Conservation (phyloP, 1,139 yeast genomes). For the Eremothecium coryli region DNA sequence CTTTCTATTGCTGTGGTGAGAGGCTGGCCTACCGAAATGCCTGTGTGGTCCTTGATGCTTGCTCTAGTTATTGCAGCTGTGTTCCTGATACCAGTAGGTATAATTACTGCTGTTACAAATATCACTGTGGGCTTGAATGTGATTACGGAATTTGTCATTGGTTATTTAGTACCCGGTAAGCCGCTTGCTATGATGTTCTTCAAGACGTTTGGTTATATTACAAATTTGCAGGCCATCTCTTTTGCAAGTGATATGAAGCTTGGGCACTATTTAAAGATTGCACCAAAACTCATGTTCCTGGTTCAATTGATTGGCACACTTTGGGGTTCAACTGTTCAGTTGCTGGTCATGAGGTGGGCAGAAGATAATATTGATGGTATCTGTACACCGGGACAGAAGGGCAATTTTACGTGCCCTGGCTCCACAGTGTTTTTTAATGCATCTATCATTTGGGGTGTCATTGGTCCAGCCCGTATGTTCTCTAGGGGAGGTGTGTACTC, state of each 20-base stretch:
- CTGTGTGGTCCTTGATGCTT: conserved; percentile 48
- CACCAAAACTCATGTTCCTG: conserved; percentile 51
- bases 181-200: conserved; percentile 54
- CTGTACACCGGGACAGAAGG: conserved; percentile 39
- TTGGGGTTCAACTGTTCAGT: conserved; percentile 35
- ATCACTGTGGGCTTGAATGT: conserved; percentile 49
- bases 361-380: conserved; percentile 37
- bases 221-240: conserved; percentile 48
- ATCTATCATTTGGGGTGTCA: conserved; percentile 57
- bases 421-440: conserved; percentile 45
- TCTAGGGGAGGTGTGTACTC: conserved; percentile 33
- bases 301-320: conserved; percentile 42
- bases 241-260: conserved; percentile 51
- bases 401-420: conserved; percentile 42
- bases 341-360: conserved; percentile 42
- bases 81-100: conserved; percentile 48
- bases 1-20: conserved; percentile 43
- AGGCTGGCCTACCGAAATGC: conserved; percentile 37
- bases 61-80: conserved; percentile 43
- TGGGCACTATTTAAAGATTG: conserved; percentile 54
- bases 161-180: conserved; percentile 55
- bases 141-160: conserved; percentile 51
- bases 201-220: conserved; percentile 52
- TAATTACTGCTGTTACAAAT: conserved; percentile 49
- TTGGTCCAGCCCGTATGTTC: conserved; percentile 48